Percentiles rank a stretch among this genome's conserved stretches.
Conservation (phyloP, 345 rosid species). For the Sonneratia caseolaris region DNA sequence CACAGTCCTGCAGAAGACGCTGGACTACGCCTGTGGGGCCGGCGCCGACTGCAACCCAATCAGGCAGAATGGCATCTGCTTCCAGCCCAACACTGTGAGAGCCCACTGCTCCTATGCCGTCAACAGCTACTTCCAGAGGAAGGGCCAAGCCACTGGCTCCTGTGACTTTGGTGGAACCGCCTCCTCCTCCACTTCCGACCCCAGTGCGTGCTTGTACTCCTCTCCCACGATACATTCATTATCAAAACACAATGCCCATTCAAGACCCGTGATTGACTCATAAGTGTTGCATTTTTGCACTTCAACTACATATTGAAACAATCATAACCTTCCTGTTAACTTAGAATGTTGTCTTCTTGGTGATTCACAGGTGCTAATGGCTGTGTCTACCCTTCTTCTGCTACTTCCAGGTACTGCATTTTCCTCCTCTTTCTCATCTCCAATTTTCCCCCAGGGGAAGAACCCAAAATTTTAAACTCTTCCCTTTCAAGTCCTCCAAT, state of each 20-base stretch:
- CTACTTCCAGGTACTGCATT: conserved; percentile 29
- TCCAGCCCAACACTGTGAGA: conserved; percentile 58
- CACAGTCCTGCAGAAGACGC: conserved; percentile 43
- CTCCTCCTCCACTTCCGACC: conserved; percentile 33
- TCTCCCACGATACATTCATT: too few relatives aligned
- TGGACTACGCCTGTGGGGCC: conserved; percentile 93
- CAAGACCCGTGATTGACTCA: too few relatives aligned
- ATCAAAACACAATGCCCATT: too few relatives aligned
- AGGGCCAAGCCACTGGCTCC: conserved; percentile 55
- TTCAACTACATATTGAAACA: too few relatives aligned
- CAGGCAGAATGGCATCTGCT: conserved; percentile 52
- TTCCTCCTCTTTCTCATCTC: background rate
- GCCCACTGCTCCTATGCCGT: conserved; percentile 81
- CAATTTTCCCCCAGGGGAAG: background rate
- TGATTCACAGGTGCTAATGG: conserved; percentile 27
- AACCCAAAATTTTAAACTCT: background rate
- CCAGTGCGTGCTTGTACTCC: conserved; percentile 31
- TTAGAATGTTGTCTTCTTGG: background rate
- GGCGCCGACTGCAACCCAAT: conserved; percentile 84
- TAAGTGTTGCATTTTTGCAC: too few relatives aligned
- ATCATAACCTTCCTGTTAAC: too few relatives aligned
- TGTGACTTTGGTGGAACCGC: conserved; percentile 85
- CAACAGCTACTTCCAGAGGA: conserved; percentile 81
- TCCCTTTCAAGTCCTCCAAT: background rate
- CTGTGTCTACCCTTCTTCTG: conserved; percentile 39